Evolutionary conservation across 768 basidiomycete genomes (phyloP).

Genomic region (Multifurca ochricompacta): DNA sequence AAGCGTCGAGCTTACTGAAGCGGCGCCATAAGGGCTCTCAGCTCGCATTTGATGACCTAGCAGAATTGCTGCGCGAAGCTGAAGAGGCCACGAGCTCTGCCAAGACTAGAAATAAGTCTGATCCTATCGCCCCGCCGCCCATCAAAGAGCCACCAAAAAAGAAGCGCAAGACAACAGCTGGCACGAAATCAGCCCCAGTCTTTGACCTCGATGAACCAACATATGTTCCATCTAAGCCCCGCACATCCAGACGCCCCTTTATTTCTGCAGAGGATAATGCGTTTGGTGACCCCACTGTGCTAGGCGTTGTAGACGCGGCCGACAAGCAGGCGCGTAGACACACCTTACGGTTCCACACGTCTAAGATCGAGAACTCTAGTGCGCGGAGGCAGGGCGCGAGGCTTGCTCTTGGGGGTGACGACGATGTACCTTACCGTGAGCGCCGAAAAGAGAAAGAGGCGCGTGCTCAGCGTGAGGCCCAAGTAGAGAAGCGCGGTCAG

Average conservation of each 20-base stretch:
- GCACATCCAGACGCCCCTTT: constrained; percentile 20
- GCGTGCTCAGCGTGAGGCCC: constrained; percentile 47
- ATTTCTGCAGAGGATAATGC: constrained; percentile 31
- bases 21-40: background rate
- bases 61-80: constrained; percentile 13
- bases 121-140: constrained; percentile 3
- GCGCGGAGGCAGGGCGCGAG: constrained; percentile 70
- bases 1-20: constrained; percentile 29
- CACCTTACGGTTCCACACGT: constrained; percentile 87
- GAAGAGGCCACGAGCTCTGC: constrained; percentile 17
- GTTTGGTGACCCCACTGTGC: constrained; percentile 66
- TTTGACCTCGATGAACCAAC: constrained; percentile 81
- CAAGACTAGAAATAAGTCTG: constrained; percentile 21
- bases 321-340: constrained; percentile 82
- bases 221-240: constrained; percentile 34
- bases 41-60: constrained; percentile 16
- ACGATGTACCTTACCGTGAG: constrained; percentile 88
- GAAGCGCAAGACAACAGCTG: constrained; percentile 49
- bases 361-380: constrained; percentile 78
- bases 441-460: constrained; percentile 55
- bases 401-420: constrained; percentile 78
- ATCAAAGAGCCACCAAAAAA: constrained; percentile 37
- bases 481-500: constrained; percentile 37
- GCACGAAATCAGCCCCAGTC: constrained; percentile 30
- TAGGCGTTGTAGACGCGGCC: constrained; percentile 63